Evolutionary conservation across 1,284 basidiomycete species (phyloP).

Genomic region (Puccinia triticina): DNA sequence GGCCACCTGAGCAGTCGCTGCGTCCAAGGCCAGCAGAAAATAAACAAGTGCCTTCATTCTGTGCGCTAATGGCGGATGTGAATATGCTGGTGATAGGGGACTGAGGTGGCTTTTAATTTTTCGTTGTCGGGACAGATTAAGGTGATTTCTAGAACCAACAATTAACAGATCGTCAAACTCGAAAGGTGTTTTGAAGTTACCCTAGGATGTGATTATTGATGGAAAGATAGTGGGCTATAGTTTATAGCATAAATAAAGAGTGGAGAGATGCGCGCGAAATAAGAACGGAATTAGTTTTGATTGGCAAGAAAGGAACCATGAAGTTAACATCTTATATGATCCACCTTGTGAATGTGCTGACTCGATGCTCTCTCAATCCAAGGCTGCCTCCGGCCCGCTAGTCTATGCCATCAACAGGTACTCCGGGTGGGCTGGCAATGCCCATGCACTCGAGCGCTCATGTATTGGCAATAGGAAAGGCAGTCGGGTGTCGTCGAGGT

Average conservation of each 20-base stretch:
- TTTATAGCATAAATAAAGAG: slow-evolving; percentile 28
- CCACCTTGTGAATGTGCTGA: slow-evolving; percentile 9
- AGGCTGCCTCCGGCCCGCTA: background rate
- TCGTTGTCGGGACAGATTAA: slow-evolving; percentile 7
- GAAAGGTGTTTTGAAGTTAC: background rate
- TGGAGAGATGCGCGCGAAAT: slow-evolving; percentile 3
- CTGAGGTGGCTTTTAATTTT: background rate
- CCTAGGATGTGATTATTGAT: background rate
- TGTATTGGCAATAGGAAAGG: no score
- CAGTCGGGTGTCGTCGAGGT: no score
- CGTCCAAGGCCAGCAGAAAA: background rate
- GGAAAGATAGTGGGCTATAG: slow-evolving; percentile 5
- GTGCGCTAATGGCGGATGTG: no score
- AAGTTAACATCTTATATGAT: slow-evolving; percentile 7
- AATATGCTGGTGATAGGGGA: background rate
- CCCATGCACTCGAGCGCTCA: no score
- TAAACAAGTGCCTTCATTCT: slow-evolving; percentile 8
- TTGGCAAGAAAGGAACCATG: background rate
- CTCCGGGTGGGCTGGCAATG: no score
- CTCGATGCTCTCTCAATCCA: background rate
- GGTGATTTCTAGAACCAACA: slow-evolving; percentile 18
- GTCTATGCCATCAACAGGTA: background rate
- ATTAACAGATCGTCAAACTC: slow-evolving; percentile 7
- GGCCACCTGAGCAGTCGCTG: slow-evolving; percentile 2
- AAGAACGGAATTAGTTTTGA: background rate